A percentile compares a stretch with the other conserved stretches of the same genome.
phyloP scores from a whole-genome alignment of 2,329 filamentous ascomycete genomes.

The Seiridium unicorne region DNA sequence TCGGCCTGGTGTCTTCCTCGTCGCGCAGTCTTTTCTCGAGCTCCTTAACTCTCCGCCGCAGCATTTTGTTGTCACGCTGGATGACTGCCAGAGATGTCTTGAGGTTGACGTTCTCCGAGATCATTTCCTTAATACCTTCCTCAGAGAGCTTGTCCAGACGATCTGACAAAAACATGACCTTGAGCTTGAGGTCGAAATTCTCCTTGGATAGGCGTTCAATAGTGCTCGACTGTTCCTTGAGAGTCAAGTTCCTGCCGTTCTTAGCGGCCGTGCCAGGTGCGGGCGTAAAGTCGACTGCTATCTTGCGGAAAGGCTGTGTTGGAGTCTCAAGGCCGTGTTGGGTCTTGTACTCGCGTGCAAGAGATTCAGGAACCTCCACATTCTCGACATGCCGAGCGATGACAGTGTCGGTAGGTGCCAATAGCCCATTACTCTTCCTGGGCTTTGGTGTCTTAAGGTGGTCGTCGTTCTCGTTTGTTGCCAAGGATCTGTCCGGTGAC shows the following conservation, averaged over 20 bases:
- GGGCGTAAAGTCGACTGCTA: constrained; percentile 49
- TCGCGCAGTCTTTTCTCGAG: constrained; percentile 74
- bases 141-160: constrained; percentile 90
- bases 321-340: constrained; percentile 66
- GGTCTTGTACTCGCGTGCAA: constrained; percentile 81
- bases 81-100: constrained; percentile 86
- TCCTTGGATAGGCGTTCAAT: constrained; percentile 96
- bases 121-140: constrained; percentile 96
- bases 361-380: constrained; percentile 85
- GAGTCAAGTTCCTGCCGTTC: constrained; percentile 71
- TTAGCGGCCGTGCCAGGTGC: constrained; percentile 49
- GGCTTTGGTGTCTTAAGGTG: constrained; percentile 70
- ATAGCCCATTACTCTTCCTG: constrained; percentile 47
- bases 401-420: constrained; percentile 79
- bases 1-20: constrained; percentile 61
- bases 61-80: constrained; percentile 84
- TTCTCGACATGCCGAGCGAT: constrained; percentile 86
- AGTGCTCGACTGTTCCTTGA: constrained; percentile 97
- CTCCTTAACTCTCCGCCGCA: constrained; percentile 80
- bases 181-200: constrained; percentile 96
- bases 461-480: constrained; percentile 36
- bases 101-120: constrained; percentile 93
- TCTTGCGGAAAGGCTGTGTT: constrained; percentile 35
- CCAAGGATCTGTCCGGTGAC: constrained; percentile 27
- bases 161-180: constrained; percentile 95